These are phyloP conservation scores for Otatea glauca DNA, from an alignment of 176 grass and related monocot species.

Conservation along the genomic window DNA sequence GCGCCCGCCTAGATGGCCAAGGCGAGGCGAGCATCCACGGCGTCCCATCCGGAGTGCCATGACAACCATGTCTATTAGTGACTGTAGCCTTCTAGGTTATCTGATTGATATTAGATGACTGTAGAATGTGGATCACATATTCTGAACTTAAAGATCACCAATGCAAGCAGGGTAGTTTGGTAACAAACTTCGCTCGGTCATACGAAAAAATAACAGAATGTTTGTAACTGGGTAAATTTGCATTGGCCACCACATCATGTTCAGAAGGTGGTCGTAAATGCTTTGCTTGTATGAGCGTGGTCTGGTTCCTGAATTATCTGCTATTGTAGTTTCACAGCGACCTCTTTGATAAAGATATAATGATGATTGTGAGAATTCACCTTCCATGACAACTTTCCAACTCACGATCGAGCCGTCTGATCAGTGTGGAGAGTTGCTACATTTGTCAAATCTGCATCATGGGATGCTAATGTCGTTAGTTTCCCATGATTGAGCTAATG, in stretches of 20 bases:
- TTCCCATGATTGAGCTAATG: not conserved
- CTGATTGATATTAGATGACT: conserved; percentile 2
- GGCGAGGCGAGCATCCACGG: too few species aligned
- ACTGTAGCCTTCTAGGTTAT: not conserved
- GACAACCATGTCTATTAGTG: not conserved
- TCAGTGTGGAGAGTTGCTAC: not conserved
- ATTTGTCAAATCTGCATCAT: not conserved
- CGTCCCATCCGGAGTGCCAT: too few species aligned
- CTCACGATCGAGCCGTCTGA: not conserved
- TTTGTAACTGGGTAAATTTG: not conserved
- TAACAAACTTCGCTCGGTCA: not conserved
- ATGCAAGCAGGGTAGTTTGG: not conserved
- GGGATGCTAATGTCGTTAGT: not conserved
- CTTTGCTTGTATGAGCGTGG: not conserved
- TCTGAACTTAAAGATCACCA: not conserved
- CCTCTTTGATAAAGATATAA: not conserved
- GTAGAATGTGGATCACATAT: not conserved
- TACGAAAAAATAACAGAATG: not conserved
- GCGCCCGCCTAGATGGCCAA: too few species aligned
- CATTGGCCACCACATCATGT: not conserved
- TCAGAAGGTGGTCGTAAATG: not conserved
- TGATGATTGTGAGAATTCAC: not conserved
- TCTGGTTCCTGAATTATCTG: not conserved
- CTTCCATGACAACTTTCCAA: not conserved
- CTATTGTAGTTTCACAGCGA: conserved; percentile 6